Evolutionary conservation across 2,329 filamentous ascomycete genomes (phyloP).

Genomic region (Phialophora macrospora): DNA sequence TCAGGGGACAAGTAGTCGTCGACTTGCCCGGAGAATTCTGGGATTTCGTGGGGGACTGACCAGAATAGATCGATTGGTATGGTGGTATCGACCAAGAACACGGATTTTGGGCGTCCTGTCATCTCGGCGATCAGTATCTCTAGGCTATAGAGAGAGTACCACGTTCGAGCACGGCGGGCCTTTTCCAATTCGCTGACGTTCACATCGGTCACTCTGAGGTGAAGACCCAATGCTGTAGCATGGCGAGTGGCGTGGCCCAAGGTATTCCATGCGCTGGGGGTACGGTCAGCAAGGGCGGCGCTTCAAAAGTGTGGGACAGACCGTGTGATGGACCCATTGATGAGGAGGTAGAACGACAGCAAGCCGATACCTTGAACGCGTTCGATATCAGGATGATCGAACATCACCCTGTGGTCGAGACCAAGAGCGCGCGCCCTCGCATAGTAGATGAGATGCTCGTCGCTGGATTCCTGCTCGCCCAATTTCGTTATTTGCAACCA

Average conservation of each 20-base stretch:
- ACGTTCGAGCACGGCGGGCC: constrained; percentile 35
- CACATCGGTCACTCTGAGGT: constrained; percentile 35
- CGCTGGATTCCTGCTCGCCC: not conserved
- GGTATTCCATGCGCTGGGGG: constrained; percentile 40
- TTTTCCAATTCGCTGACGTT: constrained; percentile 25
- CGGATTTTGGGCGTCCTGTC: constrained; percentile 39
- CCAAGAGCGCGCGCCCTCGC: constrained; percentile 13
- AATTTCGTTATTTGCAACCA: constrained; percentile 29
- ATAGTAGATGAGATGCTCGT: constrained; percentile 8
- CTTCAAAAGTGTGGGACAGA: constrained; percentile 24
- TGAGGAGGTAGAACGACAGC: constrained; percentile 33
- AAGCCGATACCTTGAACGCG: constrained; percentile 39
- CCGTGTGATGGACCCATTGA: constrained; percentile 40
- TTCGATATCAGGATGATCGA: constrained; percentile 38
- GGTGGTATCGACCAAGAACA: constrained; percentile 8
- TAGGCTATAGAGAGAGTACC: constrained; percentile 39
- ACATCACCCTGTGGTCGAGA: constrained; percentile 32
- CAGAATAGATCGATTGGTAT: not conserved
- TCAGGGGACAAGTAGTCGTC: constrained; percentile 15
- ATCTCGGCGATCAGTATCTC: constrained; percentile 40
- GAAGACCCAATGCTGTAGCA: constrained; percentile 40
- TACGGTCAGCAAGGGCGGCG: not conserved
- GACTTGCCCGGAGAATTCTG: constrained; percentile 21
- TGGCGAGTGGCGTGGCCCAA: constrained; percentile 40
- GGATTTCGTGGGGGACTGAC: not conserved